Evolutionary conservation across 1,284 basidiomycete genomes (phyloP).

Genomic region (Hymenochaete sp.): DNA sequence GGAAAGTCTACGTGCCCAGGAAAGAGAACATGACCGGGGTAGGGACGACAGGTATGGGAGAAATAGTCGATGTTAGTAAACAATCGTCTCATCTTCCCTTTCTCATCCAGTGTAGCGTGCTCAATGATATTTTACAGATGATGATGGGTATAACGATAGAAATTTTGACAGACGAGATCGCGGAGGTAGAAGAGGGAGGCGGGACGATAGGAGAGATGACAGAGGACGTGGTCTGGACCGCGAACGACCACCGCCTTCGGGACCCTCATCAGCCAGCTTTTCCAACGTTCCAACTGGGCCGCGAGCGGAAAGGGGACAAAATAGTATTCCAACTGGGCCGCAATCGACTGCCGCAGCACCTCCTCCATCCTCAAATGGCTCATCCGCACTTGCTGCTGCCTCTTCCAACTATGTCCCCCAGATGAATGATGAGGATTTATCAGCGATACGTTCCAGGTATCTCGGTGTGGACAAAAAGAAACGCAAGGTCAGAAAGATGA

Average conservation of each 20-base stretch:
- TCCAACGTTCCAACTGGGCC: conserved; percentile 77
- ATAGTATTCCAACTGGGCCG: conserved; percentile 24
- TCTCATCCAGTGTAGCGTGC: conserved; percentile 16
- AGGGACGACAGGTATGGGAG: conserved; percentile 34
- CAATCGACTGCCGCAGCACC: conserved; percentile 40
- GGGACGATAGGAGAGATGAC: conserved; percentile 26
- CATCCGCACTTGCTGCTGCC: conserved; percentile 27
- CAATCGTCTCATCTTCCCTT: conserved; percentile 19
- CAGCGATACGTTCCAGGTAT: conserved; percentile 78
- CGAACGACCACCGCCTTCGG: conserved; percentile 26
- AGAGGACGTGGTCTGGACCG: conserved; percentile 19
- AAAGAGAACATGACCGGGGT: conserved; percentile 30
- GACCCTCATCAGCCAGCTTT: conserved; percentile 41
- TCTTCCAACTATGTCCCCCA: conserved; percentile 52
- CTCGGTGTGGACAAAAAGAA: conserved; percentile 90
- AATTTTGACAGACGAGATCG: conserved; percentile 25
- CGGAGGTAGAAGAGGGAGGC: conserved; percentile 17
- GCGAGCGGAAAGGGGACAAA: conserved; percentile 58
- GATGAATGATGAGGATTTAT: conserved; percentile 68
- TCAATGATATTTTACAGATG: conserved; percentile 36
- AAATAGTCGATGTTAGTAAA: conserved; percentile 39
- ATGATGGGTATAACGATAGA: conserved; percentile 36
- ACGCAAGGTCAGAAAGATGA: conserved; percentile 86
- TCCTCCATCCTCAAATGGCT: conserved; percentile 26
- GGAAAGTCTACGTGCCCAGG: conserved; percentile 49